Percentiles rank a stretch among this genome's conserved stretches.
Conservation (phyloP, 768 basidiomycete species). For the Russula vinacea region DNA sequence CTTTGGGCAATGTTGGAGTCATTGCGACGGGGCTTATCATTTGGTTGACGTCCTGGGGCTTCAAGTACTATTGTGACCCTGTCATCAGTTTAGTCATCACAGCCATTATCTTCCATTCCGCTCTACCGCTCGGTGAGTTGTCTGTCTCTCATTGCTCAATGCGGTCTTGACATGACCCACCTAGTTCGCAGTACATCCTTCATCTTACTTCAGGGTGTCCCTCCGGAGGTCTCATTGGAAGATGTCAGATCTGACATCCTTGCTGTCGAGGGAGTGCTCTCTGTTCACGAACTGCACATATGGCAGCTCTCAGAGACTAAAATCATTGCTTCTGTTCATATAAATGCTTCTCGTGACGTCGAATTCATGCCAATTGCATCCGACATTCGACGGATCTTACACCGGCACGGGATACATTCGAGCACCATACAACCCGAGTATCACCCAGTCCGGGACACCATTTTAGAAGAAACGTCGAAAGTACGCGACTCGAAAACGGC, state of each 20-base stretch:
- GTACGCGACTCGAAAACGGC: constrained; percentile 34
- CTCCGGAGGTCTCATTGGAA: constrained; percentile 84
- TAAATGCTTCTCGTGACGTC: constrained; percentile 71
- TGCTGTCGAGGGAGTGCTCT: constrained; percentile 77
- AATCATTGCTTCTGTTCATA: constrained; percentile 93
- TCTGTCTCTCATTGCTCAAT: not conserved
- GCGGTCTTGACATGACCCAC: constrained; percentile 24
- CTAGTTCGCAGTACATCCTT: constrained; percentile 86
- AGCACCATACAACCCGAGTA: constrained; percentile 95
- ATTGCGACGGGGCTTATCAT: constrained; percentile 94
- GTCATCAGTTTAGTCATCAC: constrained; percentile 92
- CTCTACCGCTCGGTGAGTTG: constrained; percentile 77
- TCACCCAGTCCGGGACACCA: constrained; percentile 39
- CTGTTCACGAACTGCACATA: constrained; percentile 91
- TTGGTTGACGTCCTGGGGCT: constrained; percentile 81
- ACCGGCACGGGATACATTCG: constrained; percentile 90
- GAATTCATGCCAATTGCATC: constrained; percentile 92
- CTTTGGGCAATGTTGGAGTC: constrained; percentile 96
- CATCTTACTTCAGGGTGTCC: constrained; percentile 93
- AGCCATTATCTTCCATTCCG: constrained; percentile 92
- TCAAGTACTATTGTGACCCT: constrained; percentile 91
- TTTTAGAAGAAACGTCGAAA: constrained; percentile 49
- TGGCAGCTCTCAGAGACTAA: constrained; percentile 98
- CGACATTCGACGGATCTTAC: constrained; percentile 79
- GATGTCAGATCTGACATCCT: constrained; percentile 80